These are phyloP conservation scores for Fraxinus nigra DNA, from an alignment of 305 asterid genomes.

Conservation along the genomic window DNA sequence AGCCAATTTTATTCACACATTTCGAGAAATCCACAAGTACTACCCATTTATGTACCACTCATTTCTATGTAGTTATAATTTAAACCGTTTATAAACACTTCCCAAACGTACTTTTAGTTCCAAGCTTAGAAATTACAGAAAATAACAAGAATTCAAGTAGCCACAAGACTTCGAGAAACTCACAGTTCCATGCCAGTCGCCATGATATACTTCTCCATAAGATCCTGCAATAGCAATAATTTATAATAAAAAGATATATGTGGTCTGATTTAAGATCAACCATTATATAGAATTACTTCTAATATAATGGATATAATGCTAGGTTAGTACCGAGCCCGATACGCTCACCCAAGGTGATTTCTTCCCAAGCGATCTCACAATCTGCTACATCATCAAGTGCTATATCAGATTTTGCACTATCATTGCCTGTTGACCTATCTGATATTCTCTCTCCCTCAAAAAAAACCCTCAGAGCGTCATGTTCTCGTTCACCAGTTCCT, in stretches of 20 bases:
- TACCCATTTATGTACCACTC: neutral
- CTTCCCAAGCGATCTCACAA: slow-evolving; percentile 94
- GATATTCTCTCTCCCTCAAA: slow-evolving; percentile 81
- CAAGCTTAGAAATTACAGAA: neutral
- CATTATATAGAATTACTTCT: slow-evolving; percentile 19
- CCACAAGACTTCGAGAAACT: slow-evolving; percentile 41
- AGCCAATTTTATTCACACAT: neutral
- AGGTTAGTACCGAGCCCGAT: slow-evolving; percentile 85
- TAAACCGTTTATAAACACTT: neutral
- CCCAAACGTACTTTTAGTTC: neutral
- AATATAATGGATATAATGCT: slow-evolving; percentile 20
- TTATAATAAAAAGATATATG: slow-evolving; percentile 6
- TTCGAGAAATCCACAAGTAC: neutral
- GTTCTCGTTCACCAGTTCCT: slow-evolving; percentile 50
- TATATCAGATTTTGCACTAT: slow-evolving; percentile 69
- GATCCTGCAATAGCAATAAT: slow-evolving; percentile 58
- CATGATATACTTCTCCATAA: slow-evolving; percentile 94
- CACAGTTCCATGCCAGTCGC: slow-evolving; percentile 99
- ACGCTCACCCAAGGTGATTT: slow-evolving; percentile 95
- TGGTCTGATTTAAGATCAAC: slow-evolving; percentile 6
- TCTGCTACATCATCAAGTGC: slow-evolving; percentile 87
- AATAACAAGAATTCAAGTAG: slow-evolving; percentile 10
- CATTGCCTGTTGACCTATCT: slow-evolving; percentile 69
- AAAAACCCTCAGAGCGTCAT: slow-evolving; percentile 41
- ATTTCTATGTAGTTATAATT: too few relatives aligned